Evolutionary conservation across 495 filamentous ascomycete species (phyloP).

Genomic region (Jackrogersella multiformis): DNA sequence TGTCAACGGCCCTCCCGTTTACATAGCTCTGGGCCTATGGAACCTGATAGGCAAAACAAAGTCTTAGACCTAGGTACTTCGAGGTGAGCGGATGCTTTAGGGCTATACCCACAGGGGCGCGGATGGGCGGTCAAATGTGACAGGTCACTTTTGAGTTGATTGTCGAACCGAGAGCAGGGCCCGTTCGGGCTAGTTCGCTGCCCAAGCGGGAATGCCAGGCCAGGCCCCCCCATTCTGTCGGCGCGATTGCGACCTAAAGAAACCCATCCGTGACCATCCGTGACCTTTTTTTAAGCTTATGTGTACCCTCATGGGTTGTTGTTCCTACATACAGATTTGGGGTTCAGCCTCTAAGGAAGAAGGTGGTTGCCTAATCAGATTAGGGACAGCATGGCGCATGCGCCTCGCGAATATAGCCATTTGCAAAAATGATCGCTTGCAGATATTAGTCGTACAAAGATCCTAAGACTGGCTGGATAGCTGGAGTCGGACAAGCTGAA

Average conservation of each 20-base stretch:
- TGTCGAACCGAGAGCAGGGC: slow-evolving; percentile 30
- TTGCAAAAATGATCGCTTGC: slow-evolving; percentile 28
- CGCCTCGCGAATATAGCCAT: slow-evolving; percentile 10
- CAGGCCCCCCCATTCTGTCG: slow-evolving; percentile 33
- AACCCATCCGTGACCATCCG: slow-evolving; percentile 26
- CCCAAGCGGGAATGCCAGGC: slow-evolving; percentile 35
- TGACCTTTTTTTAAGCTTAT: slow-evolving; percentile 41
- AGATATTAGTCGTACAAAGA: slow-evolving; percentile 31
- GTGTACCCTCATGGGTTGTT: slow-evolving; percentile 31
- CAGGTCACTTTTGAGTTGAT: slow-evolving; percentile 31
- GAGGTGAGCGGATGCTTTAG: slow-evolving; percentile 22
- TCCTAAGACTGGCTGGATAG: slow-evolving; percentile 27
- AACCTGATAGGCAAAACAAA: slow-evolving; percentile 15
- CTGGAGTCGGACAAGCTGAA: slow-evolving; percentile 21
- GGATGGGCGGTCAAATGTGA: slow-evolving; percentile 45
- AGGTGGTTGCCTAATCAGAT: slow-evolving; percentile 23
- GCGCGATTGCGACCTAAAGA: slow-evolving; percentile 41
- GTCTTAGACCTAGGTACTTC: slow-evolving; percentile 23
- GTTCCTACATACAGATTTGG: slow-evolving; percentile 37
- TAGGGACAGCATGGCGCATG: slow-evolving; percentile 23
- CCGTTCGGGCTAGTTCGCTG: slow-evolving; percentile 38
- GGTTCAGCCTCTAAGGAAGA: slow-evolving; percentile 37
- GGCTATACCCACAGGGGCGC: slow-evolving; percentile 35
- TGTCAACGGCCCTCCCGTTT: slow-evolving; percentile 20
- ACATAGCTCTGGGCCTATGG: slow-evolving; percentile 23